Evolutionary conservation across 2,329 filamentous ascomycete genomes (phyloP), one percentile per base, ranked within the genome.

Genomic region (Aspergillus sp.): DNA sequence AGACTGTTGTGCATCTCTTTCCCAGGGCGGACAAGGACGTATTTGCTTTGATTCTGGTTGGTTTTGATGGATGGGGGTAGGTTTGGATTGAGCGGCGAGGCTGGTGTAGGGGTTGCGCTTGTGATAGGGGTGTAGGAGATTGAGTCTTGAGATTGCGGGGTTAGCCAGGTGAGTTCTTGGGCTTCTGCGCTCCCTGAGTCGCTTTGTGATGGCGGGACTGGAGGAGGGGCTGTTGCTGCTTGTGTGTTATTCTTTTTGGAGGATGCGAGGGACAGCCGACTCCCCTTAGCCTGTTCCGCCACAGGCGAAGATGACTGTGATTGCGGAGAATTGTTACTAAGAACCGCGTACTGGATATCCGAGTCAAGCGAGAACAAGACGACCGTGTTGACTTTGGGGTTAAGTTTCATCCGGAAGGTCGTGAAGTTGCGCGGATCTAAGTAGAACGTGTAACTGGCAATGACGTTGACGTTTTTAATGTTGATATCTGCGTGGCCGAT

Each of bases 401-500:
- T 70, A 45, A 71, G 59, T 39, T 68, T 69, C 68, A 71, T 70
- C 19, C 68, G 66, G 56, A 71, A 68, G 4, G 68, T 71, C n/a
- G 68, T 66, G 55, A 71, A 70, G 56, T 70, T 71, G 42, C 68
- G 66, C 3, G 67, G 66, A 44, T 71, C 69, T 7, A 71, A 66
- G 47, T 66, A 69, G 55, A 69, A 67, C 4, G 68, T 70, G 56
- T 67, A 66, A 46, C 61, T 68, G 22, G 66, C 59, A 22, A 62
- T 65, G 9, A 71, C 61, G 39, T 61, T 63, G 9, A 66, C 17
- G 56, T 45, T 33, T 50, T 60, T 48, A n/a, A 34, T 34, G 17
- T 8, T 48, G 19, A 49, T 48, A 34, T 47, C n/a, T 15, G n/a
- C 55, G 27, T 51, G 61, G 8, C 55, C 56, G 46, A 71, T 68